Evolutionary conservation across 768 basidiomycete species (phyloP).

Genomic region (Lyophyllum shimeji): DNA sequence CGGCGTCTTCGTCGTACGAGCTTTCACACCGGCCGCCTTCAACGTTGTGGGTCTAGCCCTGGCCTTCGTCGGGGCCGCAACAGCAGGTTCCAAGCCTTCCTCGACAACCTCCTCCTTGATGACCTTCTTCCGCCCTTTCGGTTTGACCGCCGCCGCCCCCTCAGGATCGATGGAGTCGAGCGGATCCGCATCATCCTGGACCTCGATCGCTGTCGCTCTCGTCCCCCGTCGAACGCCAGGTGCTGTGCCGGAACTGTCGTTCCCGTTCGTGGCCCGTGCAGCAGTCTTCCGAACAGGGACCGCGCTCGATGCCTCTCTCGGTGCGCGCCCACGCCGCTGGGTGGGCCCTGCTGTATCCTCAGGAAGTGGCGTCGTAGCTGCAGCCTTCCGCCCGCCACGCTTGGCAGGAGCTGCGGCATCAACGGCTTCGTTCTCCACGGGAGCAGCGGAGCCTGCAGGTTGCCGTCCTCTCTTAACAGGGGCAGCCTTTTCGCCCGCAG

Average conservation of each 20-base stretch:
- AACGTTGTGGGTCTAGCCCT: slow-evolving; percentile 13
- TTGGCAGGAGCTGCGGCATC: slow-evolving; percentile 1
- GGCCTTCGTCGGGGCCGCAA: slow-evolving; percentile 9
- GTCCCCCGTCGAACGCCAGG: slow-evolving; percentile 13
- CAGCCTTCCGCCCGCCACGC: slow-evolving; percentile 8
- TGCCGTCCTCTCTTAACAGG: slow-evolving; percentile 20
- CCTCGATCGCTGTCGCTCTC: slow-evolving; percentile 16
- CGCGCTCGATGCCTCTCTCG: background rate
- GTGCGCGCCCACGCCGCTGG: slow-evolving; percentile 10
- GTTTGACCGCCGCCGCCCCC: slow-evolving; percentile 13
- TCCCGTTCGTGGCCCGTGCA: background rate
- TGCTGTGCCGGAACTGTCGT: slow-evolving; percentile 13
- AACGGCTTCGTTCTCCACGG: slow-evolving; percentile 1
- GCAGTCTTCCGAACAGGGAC: background rate
- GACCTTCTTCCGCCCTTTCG: slow-evolving; percentile 21
- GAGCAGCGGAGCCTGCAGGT: slow-evolving; percentile 10
- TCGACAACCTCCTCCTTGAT: slow-evolving; percentile 20
- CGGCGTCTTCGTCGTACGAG: slow-evolving; percentile 26
- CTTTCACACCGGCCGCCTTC: slow-evolving; percentile 17
- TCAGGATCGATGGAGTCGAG: slow-evolving; percentile 19
- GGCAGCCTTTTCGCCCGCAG: slow-evolving; percentile 9
- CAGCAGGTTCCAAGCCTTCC: background rate
- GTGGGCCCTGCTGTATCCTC: slow-evolving; percentile 3
- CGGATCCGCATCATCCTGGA: slow-evolving; percentile 9
- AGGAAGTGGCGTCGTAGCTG: background rate